Evolutionary conservation across 768 basidiomycete genomes (phyloP).

Genomic region (Pilatotrama ljubarskyi): DNA sequence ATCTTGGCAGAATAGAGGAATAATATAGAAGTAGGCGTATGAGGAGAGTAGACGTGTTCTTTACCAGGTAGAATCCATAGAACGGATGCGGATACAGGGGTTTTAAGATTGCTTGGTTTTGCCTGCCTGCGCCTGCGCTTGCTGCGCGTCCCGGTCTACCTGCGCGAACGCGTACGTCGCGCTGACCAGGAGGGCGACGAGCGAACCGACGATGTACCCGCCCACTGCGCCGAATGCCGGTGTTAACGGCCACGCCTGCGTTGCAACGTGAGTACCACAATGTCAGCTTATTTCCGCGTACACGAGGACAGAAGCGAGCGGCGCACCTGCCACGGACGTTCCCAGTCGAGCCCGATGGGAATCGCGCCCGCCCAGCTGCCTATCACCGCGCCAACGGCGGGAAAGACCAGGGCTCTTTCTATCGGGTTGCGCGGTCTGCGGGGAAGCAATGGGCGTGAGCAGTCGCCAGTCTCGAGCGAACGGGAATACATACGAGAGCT

Average conservation of each 20-base stretch:
- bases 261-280: not conserved
- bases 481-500: slow-evolving; percentile 75
- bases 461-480: slow-evolving; percentile 37
- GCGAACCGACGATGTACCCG: slow-evolving; percentile 65
- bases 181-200: slow-evolving; percentile 53
- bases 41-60: not conserved
- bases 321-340: slow-evolving; percentile 93
- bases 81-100: not conserved
- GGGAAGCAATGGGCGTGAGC: not conserved
- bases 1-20: not conserved
- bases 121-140: not conserved
- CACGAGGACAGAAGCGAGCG: not conserved
- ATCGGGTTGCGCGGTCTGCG: slow-evolving; percentile 57
- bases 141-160: slow-evolving; percentile 8
- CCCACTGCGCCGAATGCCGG: slow-evolving; percentile 69
- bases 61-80: slow-evolving; percentile 7
- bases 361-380: slow-evolving; percentile 84
- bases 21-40: not conserved
- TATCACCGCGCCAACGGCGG: slow-evolving; percentile 65
- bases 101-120: slow-evolving; percentile 11
- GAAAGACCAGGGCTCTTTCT: slow-evolving; percentile 80
- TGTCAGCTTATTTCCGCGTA: not conserved
- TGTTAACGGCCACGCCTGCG: slow-evolving; percentile 80
- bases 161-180: slow-evolving; percentile 30
- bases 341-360: slow-evolving; percentile 94